These are phyloP conservation scores for Dactylellina cionopaga DNA, from an alignment of 2,329 filamentous ascomycete species.

Conservation along the genomic window DNA sequence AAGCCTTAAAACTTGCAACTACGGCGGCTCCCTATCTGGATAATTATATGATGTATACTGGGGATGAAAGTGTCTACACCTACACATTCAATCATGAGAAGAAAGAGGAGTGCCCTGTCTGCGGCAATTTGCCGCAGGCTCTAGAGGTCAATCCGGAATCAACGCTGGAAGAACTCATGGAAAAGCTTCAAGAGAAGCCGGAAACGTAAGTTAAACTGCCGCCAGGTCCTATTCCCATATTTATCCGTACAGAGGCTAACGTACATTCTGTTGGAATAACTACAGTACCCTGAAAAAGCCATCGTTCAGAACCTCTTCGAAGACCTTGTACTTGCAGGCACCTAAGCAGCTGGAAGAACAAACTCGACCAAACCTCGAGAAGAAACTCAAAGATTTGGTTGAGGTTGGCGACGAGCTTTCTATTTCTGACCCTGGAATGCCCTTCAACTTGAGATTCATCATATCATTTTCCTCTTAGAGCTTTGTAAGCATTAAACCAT, in stretches of 20 bases:
- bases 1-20: slow-evolving; percentile 93
- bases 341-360: slow-evolving; percentile 83
- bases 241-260: no score
- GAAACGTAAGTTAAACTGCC: slow-evolving; percentile 69
- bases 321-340: slow-evolving; percentile 88
- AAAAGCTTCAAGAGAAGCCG: slow-evolving; percentile 81
- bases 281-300: slow-evolving; percentile 77
- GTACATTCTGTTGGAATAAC: neutral
- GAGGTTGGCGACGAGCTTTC: slow-evolving; percentile 85
- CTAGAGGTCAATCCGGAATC: slow-evolving; percentile 75
- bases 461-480: slow-evolving; percentile 52
- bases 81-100: slow-evolving; percentile 96
- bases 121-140: slow-evolving; percentile 81
- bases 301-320: slow-evolving; percentile 80
- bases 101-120: slow-evolving; percentile 94
- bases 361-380: slow-evolving; percentile 82
- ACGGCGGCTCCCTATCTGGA: slow-evolving; percentile 81
- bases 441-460: slow-evolving; percentile 56
- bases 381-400: slow-evolving; percentile 80
- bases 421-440: slow-evolving; percentile 64
- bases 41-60: slow-evolving; percentile 99
- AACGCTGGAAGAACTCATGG: slow-evolving; percentile 85
- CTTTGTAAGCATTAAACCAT: neutral
- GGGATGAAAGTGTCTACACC: slow-evolving; percentile 93
- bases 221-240: neutral